Percentiles rank a stretch among this genome's conserved stretches.
Conservation (phyloP, 1,284 basidiomycete species). For the Xanthoconium separans region DNA sequence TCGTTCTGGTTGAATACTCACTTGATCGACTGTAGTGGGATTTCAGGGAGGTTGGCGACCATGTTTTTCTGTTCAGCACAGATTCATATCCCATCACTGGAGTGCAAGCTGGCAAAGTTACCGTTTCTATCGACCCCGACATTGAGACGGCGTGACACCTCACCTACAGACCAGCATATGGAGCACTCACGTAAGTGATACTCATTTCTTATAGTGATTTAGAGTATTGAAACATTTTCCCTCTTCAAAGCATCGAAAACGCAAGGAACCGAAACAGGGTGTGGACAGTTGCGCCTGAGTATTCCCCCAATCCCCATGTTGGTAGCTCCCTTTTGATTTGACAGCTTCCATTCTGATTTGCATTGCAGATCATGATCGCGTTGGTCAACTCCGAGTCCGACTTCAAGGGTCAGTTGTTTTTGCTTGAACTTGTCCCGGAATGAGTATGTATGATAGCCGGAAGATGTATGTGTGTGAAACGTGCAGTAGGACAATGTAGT, state of each 20-base stretch:
- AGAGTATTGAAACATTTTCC: not conserved
- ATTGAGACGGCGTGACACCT: not conserved
- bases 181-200: not conserved
- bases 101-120: not conserved
- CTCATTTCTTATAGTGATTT: not conserved
- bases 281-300: not conserved
- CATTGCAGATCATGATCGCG: not conserved
- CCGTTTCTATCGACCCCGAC: not conserved
- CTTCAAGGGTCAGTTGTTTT: not conserved
- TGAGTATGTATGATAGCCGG: no score
- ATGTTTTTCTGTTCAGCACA: no score
- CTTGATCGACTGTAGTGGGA: not conserved
- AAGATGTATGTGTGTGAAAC: no score
- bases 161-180: not conserved
- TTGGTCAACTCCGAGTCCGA: not conserved
- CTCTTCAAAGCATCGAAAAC: not conserved
- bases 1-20: not conserved
- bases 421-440: not conserved
- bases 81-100: not conserved
- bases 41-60: not conserved
- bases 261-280: not conserved
- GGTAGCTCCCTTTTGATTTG: not conserved
- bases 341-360: not conserved
- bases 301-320: not conserved
- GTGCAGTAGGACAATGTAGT: no score